These are phyloP conservation scores for Thermomucor indicae-seudaticae DNA, from an alignment of 371 early-diverging fungal species.

Conservation along the genomic window DNA sequence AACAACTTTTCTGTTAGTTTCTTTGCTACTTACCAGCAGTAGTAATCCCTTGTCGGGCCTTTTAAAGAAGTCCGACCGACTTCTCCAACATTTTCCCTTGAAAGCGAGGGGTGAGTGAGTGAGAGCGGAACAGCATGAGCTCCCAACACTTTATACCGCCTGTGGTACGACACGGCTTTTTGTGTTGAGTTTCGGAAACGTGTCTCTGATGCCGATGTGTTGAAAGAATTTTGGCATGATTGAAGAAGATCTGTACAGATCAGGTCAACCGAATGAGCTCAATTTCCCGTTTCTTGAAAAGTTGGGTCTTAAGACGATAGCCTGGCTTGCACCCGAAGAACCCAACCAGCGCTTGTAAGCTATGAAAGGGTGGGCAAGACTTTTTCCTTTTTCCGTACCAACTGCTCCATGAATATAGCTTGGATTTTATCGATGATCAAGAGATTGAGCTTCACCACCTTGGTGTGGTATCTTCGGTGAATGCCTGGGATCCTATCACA, in stretches of 20 bases:
- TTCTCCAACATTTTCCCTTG: too few species aligned
- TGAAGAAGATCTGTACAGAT: constrained; percentile 94
- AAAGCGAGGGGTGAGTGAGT: too few species aligned
- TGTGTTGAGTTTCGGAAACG: neutral
- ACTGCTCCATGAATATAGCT: constrained; percentile 27
- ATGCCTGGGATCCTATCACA: constrained; percentile 95
- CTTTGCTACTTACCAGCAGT: too few species aligned
- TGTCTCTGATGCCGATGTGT: neutral
- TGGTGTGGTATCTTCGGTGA: constrained; percentile 70
- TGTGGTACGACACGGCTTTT: constrained; percentile 41
- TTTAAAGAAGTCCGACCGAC: too few species aligned
- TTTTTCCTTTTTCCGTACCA: neutral
- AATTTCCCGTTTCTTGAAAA: constrained; percentile 97
- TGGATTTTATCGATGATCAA: constrained; percentile 96
- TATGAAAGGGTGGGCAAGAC: neutral
- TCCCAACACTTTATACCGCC: constrained; percentile 84
- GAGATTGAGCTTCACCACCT: constrained; percentile 89
- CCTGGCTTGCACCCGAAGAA: constrained; percentile 95
- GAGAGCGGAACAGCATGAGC: constrained; percentile 51
- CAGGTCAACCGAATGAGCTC: constrained; percentile 97
- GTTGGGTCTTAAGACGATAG: constrained; percentile 86
- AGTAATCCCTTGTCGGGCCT: too few species aligned
- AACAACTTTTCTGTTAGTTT: too few species aligned
- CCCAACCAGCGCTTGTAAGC: constrained; percentile 90
- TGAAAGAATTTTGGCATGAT: constrained; percentile 92